Percentiles rank a stretch among this genome's conserved stretches.
Conservation (phyloP, 371 early-diverging fungal genomes). For the Mucor indicus region DNA sequence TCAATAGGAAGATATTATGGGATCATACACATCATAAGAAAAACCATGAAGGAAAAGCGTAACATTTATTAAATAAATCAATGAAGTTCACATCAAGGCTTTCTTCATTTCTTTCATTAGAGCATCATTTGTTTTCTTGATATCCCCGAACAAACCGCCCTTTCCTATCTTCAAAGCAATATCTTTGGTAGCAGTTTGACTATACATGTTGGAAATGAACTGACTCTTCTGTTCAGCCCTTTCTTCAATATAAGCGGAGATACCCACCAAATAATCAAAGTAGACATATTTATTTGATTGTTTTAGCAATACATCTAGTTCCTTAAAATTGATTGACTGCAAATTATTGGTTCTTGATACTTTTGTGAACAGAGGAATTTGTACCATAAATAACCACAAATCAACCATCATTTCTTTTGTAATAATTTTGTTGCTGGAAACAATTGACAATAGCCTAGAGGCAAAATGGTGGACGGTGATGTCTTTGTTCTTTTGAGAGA, state of each 20-base stretch:
- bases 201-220: neutral
- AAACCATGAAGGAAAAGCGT: conserved; percentile 5
- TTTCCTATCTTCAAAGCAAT: neutral
- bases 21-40: conserved; percentile 8
- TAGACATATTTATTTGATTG: neutral
- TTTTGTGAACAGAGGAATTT: conserved; percentile 2
- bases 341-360: conserved; percentile 1
- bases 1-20: conserved; percentile 7
- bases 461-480: conserved; percentile 2
- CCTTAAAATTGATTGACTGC: neutral
- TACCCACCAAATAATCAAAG: conserved; percentile 1
- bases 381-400: neutral
- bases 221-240: conserved; percentile 1
- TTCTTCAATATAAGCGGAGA: conserved; percentile 1
- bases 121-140: conserved; percentile 1
- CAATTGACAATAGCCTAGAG: neutral
- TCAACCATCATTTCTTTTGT: conserved; percentile 4
- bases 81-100: conserved; percentile 1
- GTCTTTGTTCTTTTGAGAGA: conserved; percentile 1
- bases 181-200: conserved; percentile 1
- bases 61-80: neutral
- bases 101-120: neutral
- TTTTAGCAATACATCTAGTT: neutral
- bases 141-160: neutral
- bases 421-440: neutral